Evolutionary conservation across 257 asterid species (phyloP), one percentile per base, ranked within the genome.

Genomic region (Penstemon barbatus): DNA sequence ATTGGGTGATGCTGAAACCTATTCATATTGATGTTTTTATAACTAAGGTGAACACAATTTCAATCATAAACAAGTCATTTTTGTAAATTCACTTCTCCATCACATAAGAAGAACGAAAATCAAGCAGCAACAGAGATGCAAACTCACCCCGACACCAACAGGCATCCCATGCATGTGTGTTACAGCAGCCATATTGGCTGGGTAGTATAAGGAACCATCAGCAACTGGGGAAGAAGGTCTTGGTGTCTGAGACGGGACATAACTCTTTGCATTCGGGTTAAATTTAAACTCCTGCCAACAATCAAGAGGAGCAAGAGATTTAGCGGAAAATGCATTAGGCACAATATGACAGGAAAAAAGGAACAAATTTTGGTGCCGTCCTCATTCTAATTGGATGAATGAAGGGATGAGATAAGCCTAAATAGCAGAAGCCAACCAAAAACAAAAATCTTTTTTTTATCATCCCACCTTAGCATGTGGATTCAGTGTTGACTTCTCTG

Each of bases 121-220:
- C 10, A 57, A 62, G 48, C 57, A 58, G 71, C 68, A 70, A 15
- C 36, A 50, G 45, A 15, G 15, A 60, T 50, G 37, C 51, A 71
- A n/a, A 79, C 94, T 81, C 77, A 91, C 97, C 89, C 98, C 97
- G 57, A 84, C 57, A 71, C 96, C 92, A 45, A 86, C 87, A 45
- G 97, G 85, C 96, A 86, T 84, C 74, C 96, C 95, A 49, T 81
- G 97, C 94, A 93, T 88, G 74, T 87, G 95, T 3, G 89, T 65
- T 61, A 84, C 82, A 65, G 89, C 74, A 63, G 84, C 62, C 86
- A 83, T 63, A 74, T 85, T 89, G 78, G 95, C 77, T 64, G 91
- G 89, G 81, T 94, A 94, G 71, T 91, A 91, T 80, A 87, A 91
- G 63, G 99, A 70, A 76, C 83, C 76, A 65, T 94, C 98, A 49